Percentiles rank a stretch among this genome's conserved stretches.
Evolutionary conservation across 2,329 filamentous ascomycete species (phyloP).

Genomic region (Aspergillus candidus): DNA sequence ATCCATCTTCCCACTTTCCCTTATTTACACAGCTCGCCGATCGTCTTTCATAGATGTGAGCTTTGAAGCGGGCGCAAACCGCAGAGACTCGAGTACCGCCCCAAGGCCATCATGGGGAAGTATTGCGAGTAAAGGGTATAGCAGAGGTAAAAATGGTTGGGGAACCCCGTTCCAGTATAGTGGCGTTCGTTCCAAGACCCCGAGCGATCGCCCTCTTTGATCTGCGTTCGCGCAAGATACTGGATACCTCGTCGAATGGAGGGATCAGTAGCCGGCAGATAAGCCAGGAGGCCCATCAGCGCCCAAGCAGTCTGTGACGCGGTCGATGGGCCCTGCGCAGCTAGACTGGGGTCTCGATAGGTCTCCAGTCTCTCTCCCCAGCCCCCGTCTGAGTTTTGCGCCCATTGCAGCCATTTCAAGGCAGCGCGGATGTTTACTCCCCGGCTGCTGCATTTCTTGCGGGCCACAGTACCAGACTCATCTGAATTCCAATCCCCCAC

Average conservation of each 20-base stretch:
- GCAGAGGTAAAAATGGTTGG: conserved; percentile 9
- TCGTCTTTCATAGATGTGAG: too few relatives aligned
- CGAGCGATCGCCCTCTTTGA: neutral
- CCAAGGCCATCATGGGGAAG: conserved; percentile 10
- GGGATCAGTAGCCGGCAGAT: conserved; percentile 1
- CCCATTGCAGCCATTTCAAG: conserved; percentile 16
- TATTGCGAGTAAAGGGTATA: conserved; percentile 7
- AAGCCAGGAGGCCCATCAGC: conserved; percentile 20
- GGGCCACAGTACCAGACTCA: neutral
- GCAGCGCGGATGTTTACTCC: neutral
- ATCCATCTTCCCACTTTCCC: too few relatives aligned
- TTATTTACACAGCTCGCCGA: too few relatives aligned
- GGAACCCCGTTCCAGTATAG: conserved; percentile 21
- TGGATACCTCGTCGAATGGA: conserved; percentile 11
- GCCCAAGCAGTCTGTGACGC: conserved; percentile 31
- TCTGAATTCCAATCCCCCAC: neutral
- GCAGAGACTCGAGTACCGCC: neutral
- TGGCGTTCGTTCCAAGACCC: conserved; percentile 11
- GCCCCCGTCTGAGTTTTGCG: conserved; percentile 26
- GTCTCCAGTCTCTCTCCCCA: conserved; percentile 24
- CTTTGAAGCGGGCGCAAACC: too few relatives aligned
- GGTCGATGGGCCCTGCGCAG: conserved; percentile 17
- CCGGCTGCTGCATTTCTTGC: too few relatives aligned
- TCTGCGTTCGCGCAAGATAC: conserved; percentile 12
- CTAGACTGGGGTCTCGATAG: conserved; percentile 13